Evolutionary conservation across 169 alveolate genomes (phyloP).

Genomic region (Ichthyophthirius multifiliis): DNA sequence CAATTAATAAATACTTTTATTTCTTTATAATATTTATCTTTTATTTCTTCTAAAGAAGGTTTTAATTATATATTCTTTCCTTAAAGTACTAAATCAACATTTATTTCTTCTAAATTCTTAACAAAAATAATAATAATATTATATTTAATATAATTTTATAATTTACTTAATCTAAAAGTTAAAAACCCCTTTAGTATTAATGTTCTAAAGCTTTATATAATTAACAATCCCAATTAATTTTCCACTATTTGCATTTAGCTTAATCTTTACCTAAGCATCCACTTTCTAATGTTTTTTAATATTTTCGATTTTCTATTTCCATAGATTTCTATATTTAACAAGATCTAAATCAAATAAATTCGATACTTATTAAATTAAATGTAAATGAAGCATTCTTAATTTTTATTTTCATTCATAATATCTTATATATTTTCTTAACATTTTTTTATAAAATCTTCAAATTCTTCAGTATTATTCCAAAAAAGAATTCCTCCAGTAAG

Average conservation of each 20-base stretch:
- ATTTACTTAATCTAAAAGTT: conserved; percentile 33
- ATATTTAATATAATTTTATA: background rate
- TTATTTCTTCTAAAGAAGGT: conserved; percentile 92
- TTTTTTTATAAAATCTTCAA: conserved; percentile 80
- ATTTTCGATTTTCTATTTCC: conserved; percentile 86
- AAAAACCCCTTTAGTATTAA: conserved; percentile 85
- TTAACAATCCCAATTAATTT: conserved; percentile 85
- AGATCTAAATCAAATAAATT: conserved; percentile 83
- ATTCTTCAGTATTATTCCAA: conserved; percentile 81
- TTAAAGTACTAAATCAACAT: conserved; percentile 66
- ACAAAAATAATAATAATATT: background rate
- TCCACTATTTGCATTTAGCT: conserved; percentile 77
- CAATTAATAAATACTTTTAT: conserved; percentile 80
- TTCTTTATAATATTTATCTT: conserved; percentile 83
- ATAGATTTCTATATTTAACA: conserved; percentile 74
- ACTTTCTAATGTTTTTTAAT: conserved; percentile 43
- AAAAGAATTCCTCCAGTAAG: conserved; percentile 63
- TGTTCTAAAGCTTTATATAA: conserved; percentile 87
- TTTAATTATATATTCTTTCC: conserved; percentile 62
- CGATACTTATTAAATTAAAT: conserved; percentile 66
- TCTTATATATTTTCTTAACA: conserved; percentile 63
- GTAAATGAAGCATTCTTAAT: conserved; percentile 83
- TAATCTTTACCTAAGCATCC: conserved; percentile 44
- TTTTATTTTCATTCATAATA: conserved; percentile 81
- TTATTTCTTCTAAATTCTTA: conserved; percentile 37